A percentile compares a stretch with the other conserved stretches of the same genome.
Conservation (phyloP, 139 green algal genomes). For the Diplosphaera chodatii region DNA sequence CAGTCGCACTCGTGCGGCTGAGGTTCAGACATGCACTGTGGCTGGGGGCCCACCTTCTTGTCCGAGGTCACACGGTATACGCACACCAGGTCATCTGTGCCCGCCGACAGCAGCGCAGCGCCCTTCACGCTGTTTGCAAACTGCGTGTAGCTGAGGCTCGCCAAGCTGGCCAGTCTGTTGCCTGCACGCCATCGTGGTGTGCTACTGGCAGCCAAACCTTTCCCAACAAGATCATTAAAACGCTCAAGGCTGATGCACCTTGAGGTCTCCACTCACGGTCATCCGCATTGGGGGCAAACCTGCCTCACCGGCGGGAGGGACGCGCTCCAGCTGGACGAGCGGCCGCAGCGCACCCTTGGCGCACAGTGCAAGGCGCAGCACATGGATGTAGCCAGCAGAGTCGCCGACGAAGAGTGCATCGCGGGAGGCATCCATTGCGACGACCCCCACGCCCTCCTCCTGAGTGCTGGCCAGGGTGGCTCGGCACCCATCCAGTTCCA, state of each 20-base stretch:
- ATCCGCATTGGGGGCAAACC: no score
- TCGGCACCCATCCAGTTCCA: neutral
- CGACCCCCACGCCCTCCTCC: neutral
- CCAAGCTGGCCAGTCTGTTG: conserved; percentile 4
- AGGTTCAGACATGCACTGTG: no score
- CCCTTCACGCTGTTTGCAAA: conserved; percentile 16
- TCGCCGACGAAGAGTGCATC: conserved; percentile 22
- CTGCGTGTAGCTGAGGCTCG: conserved; percentile 6
- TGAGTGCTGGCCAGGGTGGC: neutral
- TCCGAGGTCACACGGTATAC: neutral
- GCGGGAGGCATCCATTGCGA: conserved; percentile 16
- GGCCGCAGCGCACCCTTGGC: neutral
- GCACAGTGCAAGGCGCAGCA: conserved; percentile 9
- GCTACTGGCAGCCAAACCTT: no score
- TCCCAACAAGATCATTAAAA: no score
- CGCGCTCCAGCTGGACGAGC: neutral
- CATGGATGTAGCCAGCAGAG: conserved; percentile 5
- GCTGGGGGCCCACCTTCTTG: no score
- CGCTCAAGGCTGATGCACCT: no score
- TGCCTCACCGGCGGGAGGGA: neutral
- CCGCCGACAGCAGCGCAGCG: conserved; percentile 1
- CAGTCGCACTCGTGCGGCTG: no score
- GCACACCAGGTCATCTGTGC: neutral
- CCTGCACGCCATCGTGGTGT: no score
- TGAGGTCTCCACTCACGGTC: no score